Evolutionary conservation across 169 alveolate genomes (phyloP), one percentile per base, ranked within the genome.

Genomic region (Cryptosporidium meleagridis): DNA sequence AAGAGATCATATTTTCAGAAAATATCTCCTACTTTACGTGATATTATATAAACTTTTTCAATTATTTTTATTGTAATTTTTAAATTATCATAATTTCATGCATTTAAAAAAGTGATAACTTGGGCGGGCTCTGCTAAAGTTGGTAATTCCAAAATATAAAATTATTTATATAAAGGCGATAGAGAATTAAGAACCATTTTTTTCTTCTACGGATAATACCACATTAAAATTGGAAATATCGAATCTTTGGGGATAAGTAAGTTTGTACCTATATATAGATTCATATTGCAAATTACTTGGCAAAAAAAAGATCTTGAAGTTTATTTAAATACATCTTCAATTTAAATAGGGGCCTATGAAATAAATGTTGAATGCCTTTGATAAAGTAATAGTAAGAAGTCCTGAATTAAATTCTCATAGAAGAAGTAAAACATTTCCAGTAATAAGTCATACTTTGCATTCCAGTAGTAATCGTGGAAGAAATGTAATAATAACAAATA

Each of bases 371-470:
- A 45, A 29, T 44, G 14, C 65, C 5, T 26, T 31, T 70, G 65
- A 44, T n/a, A 70, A 70, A 45, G 21, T 45, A 12, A 70, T 0
- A 70, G 41, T 23, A 14, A 45, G 84, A 6, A 37, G 35, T 44
- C 5, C 52, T 14, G 71, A 59, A 59, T 37, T 33, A 12, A 75
- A 59, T 14, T 33, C 71, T 10, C 89, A 80, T 33, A 62, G 75
- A 80, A 80, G 89, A 39, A 80, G 89, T 41, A 80, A 59, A 41
- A 80, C 89, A 14, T 41, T 80, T 65, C 89, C 89, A 23, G 59
- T 18, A 26, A 62, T 80, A 44, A 51, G 26, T n/a, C 65, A 51
- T 14, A n/a, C 7, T 21, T 21, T 55, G 16, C 86, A 59, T 7
- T 51, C 58, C 29, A 70, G 29, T n/a, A 51, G 26, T 8, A n/a